Base-by-base conservation (phyloP, 129 eudicot genomes). In the Helichrysum umbraculigerum region DNA sequence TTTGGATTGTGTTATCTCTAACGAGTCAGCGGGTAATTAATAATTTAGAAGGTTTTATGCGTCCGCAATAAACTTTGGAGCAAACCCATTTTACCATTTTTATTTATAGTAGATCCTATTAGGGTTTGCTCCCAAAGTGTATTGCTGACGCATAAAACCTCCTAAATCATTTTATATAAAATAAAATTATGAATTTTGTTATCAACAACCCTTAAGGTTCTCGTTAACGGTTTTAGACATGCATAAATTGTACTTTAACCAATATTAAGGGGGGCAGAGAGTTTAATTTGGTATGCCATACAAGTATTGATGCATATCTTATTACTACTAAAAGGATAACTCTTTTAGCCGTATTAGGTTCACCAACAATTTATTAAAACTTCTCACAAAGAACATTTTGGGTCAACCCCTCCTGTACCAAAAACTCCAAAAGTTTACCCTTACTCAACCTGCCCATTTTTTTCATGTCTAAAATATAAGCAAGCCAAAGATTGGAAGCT, bases 401-500 rank as follows among this genome's bases (percentile, higher is more conserved):
- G 54, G 17, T 47, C 54, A 12, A 47, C 16, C 54, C 54, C 54
- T 14, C 50, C 54, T 3, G 52, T 14, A 47, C 54, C 54, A 47
- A 47, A 47, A 0, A 14, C 28, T 25, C 28, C 28, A 25, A 25
- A 25, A 25, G 17, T 3, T 47, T 47, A 47, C 54, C 51, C 54
- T 3, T 47, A 47, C 17, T 14, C n/a, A 47, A 12, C 54, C 54
- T 4, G n/a, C 62, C 9, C 25, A 57, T 2, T 57, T 22, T 12
- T 47, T 3, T 14, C 32, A 22, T 60, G 66, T 60, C 16, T 66
- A 66, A 12, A 52, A 52, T 19, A 33, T 0, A 11, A 4, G 32
- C 15, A 6, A 32, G n/a, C n/a, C 14, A 81, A n/a, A 6, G 50
- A 54, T 44, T 2, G 57, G 34, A 58, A 30, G 72, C 93, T 78